Evolutionary conservation across 2,329 filamentous ascomycete genomes (phyloP).

Genomic region (Diaporthe helianthi): DNA sequence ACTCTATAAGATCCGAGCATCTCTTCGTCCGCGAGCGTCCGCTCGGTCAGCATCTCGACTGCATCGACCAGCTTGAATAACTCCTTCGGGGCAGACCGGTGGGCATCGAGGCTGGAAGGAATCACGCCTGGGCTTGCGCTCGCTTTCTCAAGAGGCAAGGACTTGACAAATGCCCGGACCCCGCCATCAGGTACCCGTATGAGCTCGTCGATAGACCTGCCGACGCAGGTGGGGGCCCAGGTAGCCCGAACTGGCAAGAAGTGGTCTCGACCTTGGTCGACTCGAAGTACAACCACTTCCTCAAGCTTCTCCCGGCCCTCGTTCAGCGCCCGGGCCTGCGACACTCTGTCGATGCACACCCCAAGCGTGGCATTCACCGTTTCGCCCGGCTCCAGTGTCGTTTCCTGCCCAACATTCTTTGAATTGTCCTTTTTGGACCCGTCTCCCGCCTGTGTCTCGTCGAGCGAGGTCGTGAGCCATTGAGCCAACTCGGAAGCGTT

Average conservation of each 20-base stretch:
- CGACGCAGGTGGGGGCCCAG: constrained; percentile 85
- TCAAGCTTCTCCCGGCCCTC: constrained; percentile 71
- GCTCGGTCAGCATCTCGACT: constrained; percentile 65
- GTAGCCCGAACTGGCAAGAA: constrained; percentile 82
- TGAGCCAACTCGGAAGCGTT: constrained; percentile 48
- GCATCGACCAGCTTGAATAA: constrained; percentile 88
- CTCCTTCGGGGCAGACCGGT: constrained; percentile 85
- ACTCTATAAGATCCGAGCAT: constrained; percentile 64
- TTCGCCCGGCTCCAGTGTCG: constrained; percentile 84
- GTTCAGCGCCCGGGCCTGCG: constrained; percentile 75
- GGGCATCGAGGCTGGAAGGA: constrained; percentile 64
- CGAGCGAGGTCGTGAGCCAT: constrained; percentile 77
- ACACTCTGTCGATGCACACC: constrained; percentile 68
- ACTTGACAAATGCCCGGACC: constrained; percentile 61
- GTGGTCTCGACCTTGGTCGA: constrained; percentile 85
- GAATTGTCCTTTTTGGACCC: constrained; percentile 43
- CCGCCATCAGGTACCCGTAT: constrained; percentile 85
- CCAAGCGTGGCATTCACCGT: constrained; percentile 75
- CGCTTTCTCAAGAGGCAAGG: constrained; percentile 42
- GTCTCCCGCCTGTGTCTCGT: constrained; percentile 51
- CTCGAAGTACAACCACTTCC: constrained; percentile 85
- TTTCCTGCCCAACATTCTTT: constrained; percentile 51
- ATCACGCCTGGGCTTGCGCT: constrained; percentile 53
- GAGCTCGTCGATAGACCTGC: constrained; percentile 85
- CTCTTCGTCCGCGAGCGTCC: constrained; percentile 65